Percentiles rank a stretch among this genome's conserved stretches.
Evolutionary conservation across 2,329 filamentous ascomycete species (phyloP).

Genomic region (Fusarium ambrosium): DNA sequence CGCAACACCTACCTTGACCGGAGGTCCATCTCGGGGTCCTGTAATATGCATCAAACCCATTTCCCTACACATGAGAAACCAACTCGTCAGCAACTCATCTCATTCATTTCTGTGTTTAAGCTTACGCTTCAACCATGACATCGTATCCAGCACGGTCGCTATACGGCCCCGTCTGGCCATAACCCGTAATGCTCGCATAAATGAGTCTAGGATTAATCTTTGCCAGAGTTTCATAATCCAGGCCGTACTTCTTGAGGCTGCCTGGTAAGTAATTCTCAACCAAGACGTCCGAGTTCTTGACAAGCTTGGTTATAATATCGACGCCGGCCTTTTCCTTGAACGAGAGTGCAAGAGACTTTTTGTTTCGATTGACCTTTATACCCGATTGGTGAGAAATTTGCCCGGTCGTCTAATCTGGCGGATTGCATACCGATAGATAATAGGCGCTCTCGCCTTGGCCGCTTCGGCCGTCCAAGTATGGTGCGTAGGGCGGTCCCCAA

Average conservation of each 20-base stretch:
- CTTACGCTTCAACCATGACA: slow-evolving; percentile 92
- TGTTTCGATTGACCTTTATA: slow-evolving; percentile 91
- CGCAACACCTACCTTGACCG: slow-evolving; percentile 95
- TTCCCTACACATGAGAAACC: slow-evolving; percentile 60
- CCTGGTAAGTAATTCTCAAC: slow-evolving; percentile 97
- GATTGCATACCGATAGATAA: slow-evolving; percentile 78
- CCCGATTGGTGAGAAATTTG: not conserved
- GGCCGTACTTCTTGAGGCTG: slow-evolving; percentile 88
- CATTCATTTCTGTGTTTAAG: not conserved
- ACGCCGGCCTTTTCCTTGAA: slow-evolving; percentile 89
- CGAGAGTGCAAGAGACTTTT: slow-evolving; percentile 90
- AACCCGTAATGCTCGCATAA: slow-evolving; percentile 95
- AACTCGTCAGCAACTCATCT: not conserved
- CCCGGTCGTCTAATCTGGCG: not conserved
- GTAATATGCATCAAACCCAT: slow-evolving; percentile 99
- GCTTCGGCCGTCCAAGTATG: slow-evolving; percentile 73
- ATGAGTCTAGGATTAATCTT: slow-evolving; percentile 87
- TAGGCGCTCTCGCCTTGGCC: slow-evolving; percentile 93
- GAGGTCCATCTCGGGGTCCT: slow-evolving; percentile 84
- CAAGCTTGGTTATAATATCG: slow-evolving; percentile 86
- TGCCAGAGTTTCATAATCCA: slow-evolving; percentile 85
- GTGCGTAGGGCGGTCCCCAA: slow-evolving; percentile 94
- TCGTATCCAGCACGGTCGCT: slow-evolving; percentile 90
- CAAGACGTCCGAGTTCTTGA: slow-evolving; percentile 85
- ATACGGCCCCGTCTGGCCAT: slow-evolving; percentile 93